Evolutionary conservation across 495 filamentous ascomycete species (phyloP).

Genomic region (Penicillium lagena): DNA sequence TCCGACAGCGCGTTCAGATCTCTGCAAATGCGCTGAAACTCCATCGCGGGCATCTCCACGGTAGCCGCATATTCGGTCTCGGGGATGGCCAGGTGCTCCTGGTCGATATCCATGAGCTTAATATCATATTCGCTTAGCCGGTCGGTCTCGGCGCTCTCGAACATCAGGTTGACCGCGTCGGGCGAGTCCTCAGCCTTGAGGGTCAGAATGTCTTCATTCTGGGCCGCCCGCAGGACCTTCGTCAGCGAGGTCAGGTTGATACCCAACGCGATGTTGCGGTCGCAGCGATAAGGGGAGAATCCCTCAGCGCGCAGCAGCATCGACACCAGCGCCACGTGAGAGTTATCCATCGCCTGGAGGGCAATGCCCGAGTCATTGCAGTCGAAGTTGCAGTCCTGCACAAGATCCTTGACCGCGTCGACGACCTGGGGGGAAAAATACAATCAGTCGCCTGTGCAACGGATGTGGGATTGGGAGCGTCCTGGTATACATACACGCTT

Average conservation of each 20-base stretch:
- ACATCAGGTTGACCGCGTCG: slow-evolving; percentile 89
- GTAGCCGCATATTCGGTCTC: slow-evolving; percentile 96
- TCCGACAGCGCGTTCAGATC: slow-evolving; percentile 89
- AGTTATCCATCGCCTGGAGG: slow-evolving; percentile 99
- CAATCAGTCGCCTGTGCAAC: not conserved
- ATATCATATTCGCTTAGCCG: slow-evolving; percentile 96
- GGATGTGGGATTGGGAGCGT: not conserved
- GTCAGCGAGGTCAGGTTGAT: slow-evolving; percentile 95
- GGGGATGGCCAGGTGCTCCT: slow-evolving; percentile 97
- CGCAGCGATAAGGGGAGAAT: slow-evolving; percentile 96
- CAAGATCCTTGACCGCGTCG: slow-evolving; percentile 98
- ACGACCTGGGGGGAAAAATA: slow-evolving; percentile 60
- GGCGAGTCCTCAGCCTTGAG: slow-evolving; percentile 96
- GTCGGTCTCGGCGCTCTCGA: slow-evolving; percentile 87
- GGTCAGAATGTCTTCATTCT: slow-evolving; percentile 92
- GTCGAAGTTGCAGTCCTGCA: slow-evolving; percentile 99
- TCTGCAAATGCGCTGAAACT: slow-evolving; percentile 92
- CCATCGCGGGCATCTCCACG: slow-evolving; percentile 77
- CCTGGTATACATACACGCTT: slow-evolving; percentile 67
- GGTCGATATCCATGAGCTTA: slow-evolving; percentile 99
- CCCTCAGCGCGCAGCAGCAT: slow-evolving; percentile 96
- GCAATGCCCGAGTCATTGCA: slow-evolving; percentile 99
- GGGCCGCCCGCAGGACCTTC: slow-evolving; percentile 91
- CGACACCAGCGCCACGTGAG: slow-evolving; percentile 95
- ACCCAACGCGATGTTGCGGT: slow-evolving; percentile 96